phyloP scores from a whole-genome alignment of 1,284 basidiomycete genomes.

The Moesziomyces aphidis region DNA sequence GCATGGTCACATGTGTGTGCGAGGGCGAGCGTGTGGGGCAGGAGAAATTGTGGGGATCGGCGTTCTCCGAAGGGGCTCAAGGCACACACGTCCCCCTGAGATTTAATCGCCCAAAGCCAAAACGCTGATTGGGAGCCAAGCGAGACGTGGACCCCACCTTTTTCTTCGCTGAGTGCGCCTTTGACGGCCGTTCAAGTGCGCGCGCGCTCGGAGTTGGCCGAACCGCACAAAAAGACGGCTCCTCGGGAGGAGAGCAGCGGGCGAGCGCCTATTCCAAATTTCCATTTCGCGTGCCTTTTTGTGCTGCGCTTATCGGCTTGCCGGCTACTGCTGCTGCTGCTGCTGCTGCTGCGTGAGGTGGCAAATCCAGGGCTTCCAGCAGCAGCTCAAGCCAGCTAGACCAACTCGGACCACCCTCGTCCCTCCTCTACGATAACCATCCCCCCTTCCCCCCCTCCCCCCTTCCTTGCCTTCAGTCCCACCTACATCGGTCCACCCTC shows the following conservation, averaged over 20 bases:
- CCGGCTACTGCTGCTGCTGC: too few relatives aligned
- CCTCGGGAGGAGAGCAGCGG: too few relatives aligned
- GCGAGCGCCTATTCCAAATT: too few relatives aligned
- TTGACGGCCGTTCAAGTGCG: too few relatives aligned
- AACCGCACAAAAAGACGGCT: too few relatives aligned
- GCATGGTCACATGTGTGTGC: too few relatives aligned
- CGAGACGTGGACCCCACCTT: too few relatives aligned
- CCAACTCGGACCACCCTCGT: not conserved
- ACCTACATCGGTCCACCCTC: not conserved
- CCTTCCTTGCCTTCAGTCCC: not conserved
- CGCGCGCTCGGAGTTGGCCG: too few relatives aligned
- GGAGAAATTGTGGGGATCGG: constrained; percentile 1
- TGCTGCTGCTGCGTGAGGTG: constrained; percentile 6
- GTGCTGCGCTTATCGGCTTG: too few relatives aligned
- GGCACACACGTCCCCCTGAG: not conserved
- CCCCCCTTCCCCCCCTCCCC: not conserved
- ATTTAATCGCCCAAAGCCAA: constrained; percentile 2
- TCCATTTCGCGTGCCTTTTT: too few relatives aligned
- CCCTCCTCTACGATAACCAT: not conserved
- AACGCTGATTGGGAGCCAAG: constrained; percentile 13
- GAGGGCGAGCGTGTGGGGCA: too few relatives aligned
- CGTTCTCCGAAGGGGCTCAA: constrained; percentile 14
- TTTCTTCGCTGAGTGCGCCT: too few relatives aligned
- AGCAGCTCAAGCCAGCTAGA: not conserved
- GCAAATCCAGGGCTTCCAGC: constrained; percentile 9